These are phyloP conservation scores for Leucaena leucocephala DNA, from an alignment of 306 rosid species.

Conservation along the genomic window DNA sequence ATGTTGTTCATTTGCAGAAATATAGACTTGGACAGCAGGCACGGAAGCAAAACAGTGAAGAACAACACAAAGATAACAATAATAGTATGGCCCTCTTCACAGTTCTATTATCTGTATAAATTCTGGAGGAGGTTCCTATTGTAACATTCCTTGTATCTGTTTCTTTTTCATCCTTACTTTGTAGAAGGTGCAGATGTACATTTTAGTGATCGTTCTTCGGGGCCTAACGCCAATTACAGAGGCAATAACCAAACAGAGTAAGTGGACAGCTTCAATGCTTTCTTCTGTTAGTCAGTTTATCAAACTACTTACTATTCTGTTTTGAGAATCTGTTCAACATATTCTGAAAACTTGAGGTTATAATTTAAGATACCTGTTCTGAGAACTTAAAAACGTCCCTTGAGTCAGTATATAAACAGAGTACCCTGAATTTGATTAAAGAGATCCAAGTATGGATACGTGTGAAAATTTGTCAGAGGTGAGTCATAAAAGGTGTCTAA, in stretches of 20 bases:
- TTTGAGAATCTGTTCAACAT: neutral
- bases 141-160: slow-evolving; percentile 13
- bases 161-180: slow-evolving; percentile 26
- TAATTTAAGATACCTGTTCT: neutral
- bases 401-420: neutral
- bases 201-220: slow-evolving; percentile 51
- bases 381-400: neutral
- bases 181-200: slow-evolving; percentile 62
- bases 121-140: neutral
- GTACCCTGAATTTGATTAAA: neutral
- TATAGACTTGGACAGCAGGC: slow-evolving; percentile 87
- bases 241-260: slow-evolving; percentile 62
- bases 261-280: slow-evolving; percentile 31
- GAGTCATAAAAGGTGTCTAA: neutral
- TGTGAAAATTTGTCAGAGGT: neutral
- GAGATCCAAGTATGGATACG: neutral
- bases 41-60: slow-evolving; percentile 52
- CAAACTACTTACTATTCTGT: too few relatives aligned
- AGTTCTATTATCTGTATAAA: neutral
- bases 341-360: neutral
- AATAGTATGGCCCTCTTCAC: slow-evolving; percentile 48
- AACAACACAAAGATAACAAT: slow-evolving; percentile 55
- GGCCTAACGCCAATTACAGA: slow-evolving; percentile 49
- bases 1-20: slow-evolving; percentile 57
- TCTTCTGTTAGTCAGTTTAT: neutral